A percentile compares a stretch with the other conserved stretches of the same genome.
These are phyloP conservation scores for Lipomyces anomalus DNA, from an alignment of 805 yeast genomes.

Conservation along the genomic window DNA sequence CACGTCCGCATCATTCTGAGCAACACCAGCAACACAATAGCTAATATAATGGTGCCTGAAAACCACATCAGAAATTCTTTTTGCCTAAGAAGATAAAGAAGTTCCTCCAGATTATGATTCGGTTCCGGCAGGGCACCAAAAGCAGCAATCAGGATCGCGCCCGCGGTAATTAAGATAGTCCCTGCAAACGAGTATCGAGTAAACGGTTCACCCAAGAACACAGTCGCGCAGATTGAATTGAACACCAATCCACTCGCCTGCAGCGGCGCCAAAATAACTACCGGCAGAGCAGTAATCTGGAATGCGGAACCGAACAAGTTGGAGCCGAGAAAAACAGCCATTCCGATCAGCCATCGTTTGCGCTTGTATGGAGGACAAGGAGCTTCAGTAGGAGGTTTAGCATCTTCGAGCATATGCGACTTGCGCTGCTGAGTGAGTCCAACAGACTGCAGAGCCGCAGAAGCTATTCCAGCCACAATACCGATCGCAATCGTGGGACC, in stretches of 20 bases:
- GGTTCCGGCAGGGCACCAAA: slow-evolving; percentile 60
- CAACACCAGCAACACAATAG: slow-evolving; percentile 8
- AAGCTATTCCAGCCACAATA: slow-evolving; percentile 45
- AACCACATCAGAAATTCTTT: slow-evolving; percentile 57
- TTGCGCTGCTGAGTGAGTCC: slow-evolving; percentile 80
- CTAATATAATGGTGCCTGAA: slow-evolving; percentile 30
- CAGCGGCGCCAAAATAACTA: slow-evolving; percentile 71
- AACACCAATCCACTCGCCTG: slow-evolving; percentile 82
- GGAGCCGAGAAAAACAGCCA: slow-evolving; percentile 61
- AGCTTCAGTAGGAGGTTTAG: slow-evolving; percentile 27
- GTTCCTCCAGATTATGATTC: slow-evolving; percentile 45
- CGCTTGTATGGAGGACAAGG: slow-evolving; percentile 37
- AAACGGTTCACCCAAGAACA: slow-evolving; percentile 64
- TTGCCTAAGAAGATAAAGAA: slow-evolving; percentile 40
- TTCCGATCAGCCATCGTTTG: slow-evolving; percentile 69
- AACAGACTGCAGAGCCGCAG: slow-evolving; percentile 73
- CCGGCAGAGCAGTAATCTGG: slow-evolving; percentile 77
- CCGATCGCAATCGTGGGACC: slow-evolving; percentile 29
- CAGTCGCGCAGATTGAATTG: slow-evolving; percentile 66
- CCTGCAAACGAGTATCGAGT: slow-evolving; percentile 54
- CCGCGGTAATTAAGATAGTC: slow-evolving; percentile 60
- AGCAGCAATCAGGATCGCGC: slow-evolving; percentile 73
- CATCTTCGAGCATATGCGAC: slow-evolving; percentile 53
- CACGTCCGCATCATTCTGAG: slow-evolving; percentile 24
- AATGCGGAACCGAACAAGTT: slow-evolving; percentile 76